Conservation (phyloP, 352 stramenopile genomes). For the Globisporangium lucens region DNA sequence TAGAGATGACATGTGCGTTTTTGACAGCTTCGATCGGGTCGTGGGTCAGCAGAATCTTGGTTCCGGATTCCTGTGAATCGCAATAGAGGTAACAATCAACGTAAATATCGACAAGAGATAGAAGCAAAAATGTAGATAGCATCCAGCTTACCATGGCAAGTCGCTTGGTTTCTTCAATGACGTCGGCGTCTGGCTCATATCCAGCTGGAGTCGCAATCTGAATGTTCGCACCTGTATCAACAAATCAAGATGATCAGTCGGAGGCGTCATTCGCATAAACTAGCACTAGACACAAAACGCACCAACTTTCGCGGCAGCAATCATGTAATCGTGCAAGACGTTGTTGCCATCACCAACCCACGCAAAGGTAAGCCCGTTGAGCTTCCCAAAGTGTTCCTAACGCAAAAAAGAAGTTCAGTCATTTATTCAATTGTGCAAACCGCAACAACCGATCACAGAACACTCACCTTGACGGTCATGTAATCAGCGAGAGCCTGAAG, state of each 20-base stretch:
- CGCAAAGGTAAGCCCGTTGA: conserved; percentile 91
- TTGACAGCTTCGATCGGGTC: conserved; percentile 93
- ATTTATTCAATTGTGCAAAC: no score
- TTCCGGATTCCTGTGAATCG: conserved; percentile 45
- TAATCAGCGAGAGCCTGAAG: conserved; percentile 98
- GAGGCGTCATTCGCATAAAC: not conserved
- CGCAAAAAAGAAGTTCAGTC: no score
- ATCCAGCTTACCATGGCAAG: conserved; percentile 52
- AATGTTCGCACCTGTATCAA: conserved; percentile 79
- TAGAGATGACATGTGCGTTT: conserved; percentile 94
- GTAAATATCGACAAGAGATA: not conserved
- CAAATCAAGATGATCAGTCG: not conserved
- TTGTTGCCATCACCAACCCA: conserved; percentile 99
- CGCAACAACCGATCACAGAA: no score
- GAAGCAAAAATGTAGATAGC: not conserved
- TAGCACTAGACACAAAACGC: conserved; percentile 26
- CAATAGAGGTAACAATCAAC: not conserved
- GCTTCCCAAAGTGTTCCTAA: conserved; percentile 77
- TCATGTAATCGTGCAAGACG: conserved; percentile 96
- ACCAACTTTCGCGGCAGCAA: conserved; percentile 86
- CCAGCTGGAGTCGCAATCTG: conserved; percentile 92
- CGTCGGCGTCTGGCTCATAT: conserved; percentile 89
- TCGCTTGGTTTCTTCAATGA: conserved; percentile 89
- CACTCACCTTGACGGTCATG: conserved; percentile 91
- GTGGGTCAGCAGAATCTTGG: conserved; percentile 76